Conservation (phyloP, 2,329 filamentous ascomycete species). For the Apiospora hydei region DNA sequence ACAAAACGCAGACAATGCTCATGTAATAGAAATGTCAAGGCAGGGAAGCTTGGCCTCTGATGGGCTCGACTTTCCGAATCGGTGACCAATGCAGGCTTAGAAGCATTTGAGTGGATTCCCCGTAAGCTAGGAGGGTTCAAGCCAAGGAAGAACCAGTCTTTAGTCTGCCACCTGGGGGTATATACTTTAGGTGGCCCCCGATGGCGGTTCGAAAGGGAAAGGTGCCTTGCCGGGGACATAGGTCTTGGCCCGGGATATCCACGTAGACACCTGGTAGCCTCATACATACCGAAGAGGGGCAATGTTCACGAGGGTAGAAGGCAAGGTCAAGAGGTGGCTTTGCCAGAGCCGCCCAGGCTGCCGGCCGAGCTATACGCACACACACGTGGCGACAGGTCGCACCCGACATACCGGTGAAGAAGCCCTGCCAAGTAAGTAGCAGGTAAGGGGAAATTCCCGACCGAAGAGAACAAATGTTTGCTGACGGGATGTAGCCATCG, state of each 20-base stretch:
- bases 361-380: not conserved
- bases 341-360: not conserved
- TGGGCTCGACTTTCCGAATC: constrained; percentile 22
- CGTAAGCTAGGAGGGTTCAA: constrained; percentile 4
- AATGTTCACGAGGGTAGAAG: not conserved
- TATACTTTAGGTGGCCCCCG: not conserved
- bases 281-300: not conserved
- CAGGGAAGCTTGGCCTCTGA: constrained; percentile 12
- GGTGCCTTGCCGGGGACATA: not conserved
- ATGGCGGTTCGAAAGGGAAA: not conserved
- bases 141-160: not conserved
- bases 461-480: not conserved
- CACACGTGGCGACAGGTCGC: not conserved
- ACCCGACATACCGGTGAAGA: constrained; percentile 8
- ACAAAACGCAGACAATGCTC: not conserved
- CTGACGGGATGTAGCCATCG: not conserved
- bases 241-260: not conserved
- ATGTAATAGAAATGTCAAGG: constrained; percentile 3
- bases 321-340: not conserved
- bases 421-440: not conserved
- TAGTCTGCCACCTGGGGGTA: not conserved
- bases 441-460: not conserved
- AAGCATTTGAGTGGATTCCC: not conserved
- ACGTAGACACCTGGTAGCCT: not conserved
- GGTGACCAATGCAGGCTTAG: constrained; percentile 22